Evolutionary conservation across 305 asterid species (phyloP).

Genomic region (Fraxinus platypoda): DNA sequence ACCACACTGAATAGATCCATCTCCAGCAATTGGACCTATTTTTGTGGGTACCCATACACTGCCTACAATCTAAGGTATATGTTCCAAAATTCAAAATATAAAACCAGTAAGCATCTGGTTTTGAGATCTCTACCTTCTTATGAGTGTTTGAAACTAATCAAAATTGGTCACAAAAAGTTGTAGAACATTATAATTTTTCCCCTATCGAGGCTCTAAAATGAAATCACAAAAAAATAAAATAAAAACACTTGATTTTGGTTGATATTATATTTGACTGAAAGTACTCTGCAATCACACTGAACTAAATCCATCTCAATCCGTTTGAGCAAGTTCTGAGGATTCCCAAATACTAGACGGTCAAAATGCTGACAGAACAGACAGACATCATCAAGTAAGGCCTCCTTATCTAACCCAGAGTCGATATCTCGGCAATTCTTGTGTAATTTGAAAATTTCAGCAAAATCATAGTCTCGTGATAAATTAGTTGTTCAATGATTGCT

Average conservation of each 20-base stretch:
- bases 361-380: neutral
- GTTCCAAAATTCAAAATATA: neutral
- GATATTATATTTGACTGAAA: neutral
- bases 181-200: neutral
- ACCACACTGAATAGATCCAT: neutral
- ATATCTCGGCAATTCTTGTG: slow-evolving; percentile 1
- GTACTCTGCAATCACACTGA: neutral
- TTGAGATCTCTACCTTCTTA: neutral
- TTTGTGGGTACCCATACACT: slow-evolving; percentile 7
- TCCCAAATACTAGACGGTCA: neutral
- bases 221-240: neutral
- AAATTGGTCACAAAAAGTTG: neutral
- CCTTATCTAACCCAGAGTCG: neutral
- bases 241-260: neutral
- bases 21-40: neutral
- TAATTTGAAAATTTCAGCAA: slow-evolving; percentile 8
- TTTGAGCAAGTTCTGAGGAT: neutral
- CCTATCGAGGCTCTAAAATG: neutral
- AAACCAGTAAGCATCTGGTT: neutral
- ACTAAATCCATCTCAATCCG: neutral
- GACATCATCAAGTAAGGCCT: neutral
- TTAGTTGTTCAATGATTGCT: slow-evolving; percentile 26
- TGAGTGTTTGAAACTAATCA: neutral
- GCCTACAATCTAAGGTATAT: neutral
- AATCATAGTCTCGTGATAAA: slow-evolving; percentile 9